Base-by-base conservation (phyloP, 1,284 basidiomycete genomes). In the Leccinum holopus region DNA sequence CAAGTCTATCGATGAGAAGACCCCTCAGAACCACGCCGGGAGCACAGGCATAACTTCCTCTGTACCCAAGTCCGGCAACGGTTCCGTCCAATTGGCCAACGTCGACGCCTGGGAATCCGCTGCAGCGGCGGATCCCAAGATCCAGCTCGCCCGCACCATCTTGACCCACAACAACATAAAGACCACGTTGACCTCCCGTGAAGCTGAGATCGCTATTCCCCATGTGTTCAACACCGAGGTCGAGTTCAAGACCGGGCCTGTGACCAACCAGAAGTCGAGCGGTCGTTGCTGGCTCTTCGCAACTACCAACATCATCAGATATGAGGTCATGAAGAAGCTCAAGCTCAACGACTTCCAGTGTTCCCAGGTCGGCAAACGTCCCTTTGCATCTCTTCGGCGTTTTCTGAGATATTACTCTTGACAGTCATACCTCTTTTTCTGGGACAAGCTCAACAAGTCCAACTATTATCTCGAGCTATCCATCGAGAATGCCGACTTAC, bases 281-380 rank as follows among this genome's bases (percentile, higher is more conserved):
- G 95, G 95, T 0, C 81, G 95, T 49, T 97, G 95, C 79, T 97
- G 95, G 95, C 81, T 97, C 14, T 97, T 97, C 73, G 92, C 94
- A 1, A 91, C 92, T 3, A 94, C 92, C 66, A 96, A 97, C 73
- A 86, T 95, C 21, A 81, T 95, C 65, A 84, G 95, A 35, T 91
- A 94, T 77, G 85, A 88, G 58, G 82, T 95, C 62, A 91, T 94
- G 83, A 92, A 91, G 79, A 88, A 88, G 73, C 84, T 97, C 68
- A 91, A 91, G 70, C 79, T 98, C 47, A 86, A 84, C 63, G 90
- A 95, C 56, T 96, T 97, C 76, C 87, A 97, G 78, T 85, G 96
- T 30, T 94, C 92, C 12, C 95, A 97, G 82, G 87, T 86, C 58
- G 60, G 80, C 74, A 56, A 33, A 57, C 16, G 10, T 21, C 53